These are phyloP conservation scores for Sanguinoderma infundibulare DNA, from an alignment of 1,284 basidiomycete species.

Conservation along the genomic window DNA sequence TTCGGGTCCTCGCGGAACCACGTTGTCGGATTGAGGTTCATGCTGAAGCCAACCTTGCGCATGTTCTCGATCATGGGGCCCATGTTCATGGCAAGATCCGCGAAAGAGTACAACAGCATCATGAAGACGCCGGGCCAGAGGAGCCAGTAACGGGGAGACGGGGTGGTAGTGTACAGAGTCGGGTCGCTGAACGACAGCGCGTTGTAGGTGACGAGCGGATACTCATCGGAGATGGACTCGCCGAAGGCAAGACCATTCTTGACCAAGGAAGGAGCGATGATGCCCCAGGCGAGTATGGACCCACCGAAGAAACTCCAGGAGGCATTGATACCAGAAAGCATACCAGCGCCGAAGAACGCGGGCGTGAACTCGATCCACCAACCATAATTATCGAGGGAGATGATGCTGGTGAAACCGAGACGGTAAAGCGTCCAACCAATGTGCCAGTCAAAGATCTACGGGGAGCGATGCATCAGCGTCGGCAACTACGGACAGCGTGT, in stretches of 20 bases:
- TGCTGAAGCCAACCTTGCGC: constrained; percentile 17
- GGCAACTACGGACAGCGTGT: background rate
- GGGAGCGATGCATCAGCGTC: background rate
- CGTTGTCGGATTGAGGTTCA: constrained; percentile 20
- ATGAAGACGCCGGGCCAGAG: constrained; percentile 68
- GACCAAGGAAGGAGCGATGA: constrained; percentile 63
- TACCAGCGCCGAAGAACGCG: constrained; percentile 71
- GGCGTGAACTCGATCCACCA: constrained; percentile 64
- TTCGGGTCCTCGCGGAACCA: constrained; percentile 27
- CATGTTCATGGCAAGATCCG: constrained; percentile 28
- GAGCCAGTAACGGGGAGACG: constrained; percentile 72
- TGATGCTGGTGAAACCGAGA: constrained; percentile 64
- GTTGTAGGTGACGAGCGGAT: constrained; percentile 47
- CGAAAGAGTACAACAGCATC: constrained; percentile 51
- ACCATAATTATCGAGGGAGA: constrained; percentile 61
- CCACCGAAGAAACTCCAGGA: constrained; percentile 69
- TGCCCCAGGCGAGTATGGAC: constrained; percentile 64
- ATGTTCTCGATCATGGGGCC: constrained; percentile 18
- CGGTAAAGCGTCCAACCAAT: constrained; percentile 68
- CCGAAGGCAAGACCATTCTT: constrained; percentile 57
- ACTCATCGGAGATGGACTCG: constrained; percentile 43
- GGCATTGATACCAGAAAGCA: constrained; percentile 69
- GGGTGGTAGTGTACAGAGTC: constrained; percentile 41
- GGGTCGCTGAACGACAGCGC: constrained; percentile 51
- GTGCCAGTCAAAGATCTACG: constrained; percentile 67